Percentiles rank a stretch among this genome's conserved stretches.
Conservation (phyloP, 257 asterid genomes). For the Perilla frutescens region DNA sequence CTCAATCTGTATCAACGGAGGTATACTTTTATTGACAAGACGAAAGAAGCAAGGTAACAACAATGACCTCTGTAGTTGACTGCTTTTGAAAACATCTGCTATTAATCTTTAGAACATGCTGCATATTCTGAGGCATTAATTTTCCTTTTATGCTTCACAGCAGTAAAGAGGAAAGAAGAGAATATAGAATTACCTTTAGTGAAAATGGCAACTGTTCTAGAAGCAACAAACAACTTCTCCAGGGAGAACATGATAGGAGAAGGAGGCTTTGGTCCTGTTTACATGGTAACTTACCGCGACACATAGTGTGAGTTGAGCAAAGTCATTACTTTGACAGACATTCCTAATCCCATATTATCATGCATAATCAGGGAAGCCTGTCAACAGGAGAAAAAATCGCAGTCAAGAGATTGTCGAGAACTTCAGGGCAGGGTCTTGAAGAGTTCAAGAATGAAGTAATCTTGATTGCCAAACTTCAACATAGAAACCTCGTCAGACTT, state of each 20-base stretch:
- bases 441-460: conserved; percentile 43
- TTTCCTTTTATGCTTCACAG: neutral
- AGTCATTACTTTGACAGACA: neutral
- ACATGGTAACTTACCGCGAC: conserved; percentile 36
- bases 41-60: conserved; percentile 26
- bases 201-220: conserved; percentile 33
- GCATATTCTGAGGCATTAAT: neutral
- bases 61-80: neutral
- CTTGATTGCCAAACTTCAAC: conserved; percentile 54
- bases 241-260: conserved; percentile 41
- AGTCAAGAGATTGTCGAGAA: conserved; percentile 49
- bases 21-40: conserved; percentile 1
- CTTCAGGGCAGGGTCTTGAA: conserved; percentile 47
- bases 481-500: conserved; percentile 36
- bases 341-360: neutral
- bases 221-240: conserved; percentile 49
- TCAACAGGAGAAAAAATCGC: conserved; percentile 42
- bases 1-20: conserved; percentile 18
- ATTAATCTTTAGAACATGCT: too few relatives aligned
- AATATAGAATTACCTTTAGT: conserved; percentile 47
- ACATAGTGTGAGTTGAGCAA: neutral
- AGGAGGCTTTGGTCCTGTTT: conserved; percentile 61
- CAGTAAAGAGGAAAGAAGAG: neutral
- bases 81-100: too few relatives aligned
- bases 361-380: conserved; percentile 39